A percentile compares a stretch with the other conserved stretches of the same genome.
These are phyloP conservation scores for Lycium ferocissimum DNA, from an alignment of 257 asterid genomes.

Conservation along the genomic window DNA sequence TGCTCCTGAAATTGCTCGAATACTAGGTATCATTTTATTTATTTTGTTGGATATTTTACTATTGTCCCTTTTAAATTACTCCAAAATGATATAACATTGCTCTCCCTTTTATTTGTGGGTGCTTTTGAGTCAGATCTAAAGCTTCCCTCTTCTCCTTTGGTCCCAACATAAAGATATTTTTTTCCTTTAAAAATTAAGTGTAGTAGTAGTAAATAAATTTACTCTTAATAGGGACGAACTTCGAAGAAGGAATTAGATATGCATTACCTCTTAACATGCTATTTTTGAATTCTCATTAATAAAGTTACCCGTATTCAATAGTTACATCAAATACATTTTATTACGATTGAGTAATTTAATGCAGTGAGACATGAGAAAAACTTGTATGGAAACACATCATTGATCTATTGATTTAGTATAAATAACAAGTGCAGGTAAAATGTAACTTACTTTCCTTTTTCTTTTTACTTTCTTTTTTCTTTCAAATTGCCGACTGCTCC, in stretches of 20 bases:
- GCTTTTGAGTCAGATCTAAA: neutral
- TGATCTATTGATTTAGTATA: neutral
- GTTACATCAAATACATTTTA: too few species aligned
- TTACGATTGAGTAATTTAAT: too few species aligned
- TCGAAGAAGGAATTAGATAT: neutral
- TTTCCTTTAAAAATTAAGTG: neutral
- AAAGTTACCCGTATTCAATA: too few species aligned
- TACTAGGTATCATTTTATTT: neutral
- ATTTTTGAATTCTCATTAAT: too few species aligned
- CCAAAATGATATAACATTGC: neutral
- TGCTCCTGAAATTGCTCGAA: neutral
- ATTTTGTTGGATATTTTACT: neutral
- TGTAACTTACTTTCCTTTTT: neutral
- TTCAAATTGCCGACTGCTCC: neutral
- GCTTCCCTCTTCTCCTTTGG: neutral
- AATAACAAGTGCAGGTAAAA: neutral
- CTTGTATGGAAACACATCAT: too few species aligned
- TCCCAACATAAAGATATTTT: neutral
- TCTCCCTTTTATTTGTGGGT: neutral
- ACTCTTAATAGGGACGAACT: neutral
- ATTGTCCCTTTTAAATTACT: neutral
- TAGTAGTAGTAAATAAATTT: neutral
- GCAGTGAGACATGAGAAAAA: too few species aligned
- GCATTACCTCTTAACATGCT: neutral
- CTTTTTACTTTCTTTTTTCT: neutral